Base-by-base conservation (phyloP, 768 basidiomycete genomes). In the Neoboletus subvelutipes region DNA sequence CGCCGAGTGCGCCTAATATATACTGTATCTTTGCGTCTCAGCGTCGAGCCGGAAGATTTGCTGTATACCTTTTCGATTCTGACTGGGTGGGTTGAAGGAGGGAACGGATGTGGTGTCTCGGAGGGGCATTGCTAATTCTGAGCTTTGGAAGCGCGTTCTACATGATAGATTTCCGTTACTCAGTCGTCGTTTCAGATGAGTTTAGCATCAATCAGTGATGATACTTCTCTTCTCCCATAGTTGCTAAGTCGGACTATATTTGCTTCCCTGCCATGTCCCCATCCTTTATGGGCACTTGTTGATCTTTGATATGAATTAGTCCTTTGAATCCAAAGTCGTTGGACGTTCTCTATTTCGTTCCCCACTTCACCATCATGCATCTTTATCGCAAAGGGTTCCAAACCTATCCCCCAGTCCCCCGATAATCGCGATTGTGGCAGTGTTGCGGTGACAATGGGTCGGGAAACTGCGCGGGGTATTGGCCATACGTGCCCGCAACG, bases 401-500 rank as follows among this genome's bases (percentile, higher is more conserved):
- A 12, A 12, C 20, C 5, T 22, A n/a, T n/a, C 11, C 11, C 20
- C 47, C 20, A 17, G 28, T 15, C 7, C 20, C 46, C 20, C 15
- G 46, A 13, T 26, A 12, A 41, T 17, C 40, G 40, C 17, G n/a
- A 17, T 2, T 41, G 17, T 43, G 29, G 24, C n/a, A 15, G 17
- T 49, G 22, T 28, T 47, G 24, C 47, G 54, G 62, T 64, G 63
- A 48, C 45, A 61, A 55, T 56, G 63, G 62, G 54, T 42, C 45
- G 9, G 18, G 28, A 31, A 40, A 46, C 24, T 18, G 31, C 29
- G 63, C 62, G 64, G 54, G 64, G 54, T 56, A 65, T 56, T 55
- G 12, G 64, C 64, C 3, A 62, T 56, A 58, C 26, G 64, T 56
- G 64, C 63, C 63, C 64, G 29, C 59, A n/a, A 52, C n/a, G 17